Evolutionary conservation across 2,329 filamentous ascomycete genomes (phyloP).

Genomic region (Alternaria brassicae): DNA sequence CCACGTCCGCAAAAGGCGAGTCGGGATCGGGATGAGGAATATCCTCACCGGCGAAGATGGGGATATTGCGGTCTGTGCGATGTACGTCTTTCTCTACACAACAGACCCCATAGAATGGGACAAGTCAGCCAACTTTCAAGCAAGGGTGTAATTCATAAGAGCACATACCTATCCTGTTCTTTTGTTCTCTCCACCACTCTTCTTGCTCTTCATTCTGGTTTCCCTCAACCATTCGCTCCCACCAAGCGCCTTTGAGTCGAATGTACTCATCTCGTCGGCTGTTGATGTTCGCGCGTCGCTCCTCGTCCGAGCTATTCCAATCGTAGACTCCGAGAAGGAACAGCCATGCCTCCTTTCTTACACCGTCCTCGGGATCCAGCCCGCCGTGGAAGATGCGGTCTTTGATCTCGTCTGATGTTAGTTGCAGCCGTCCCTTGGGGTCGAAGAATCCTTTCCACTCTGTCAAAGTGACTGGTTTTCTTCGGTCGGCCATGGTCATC

Average conservation of each 20-base stretch:
- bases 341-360: slow-evolving; percentile 95
- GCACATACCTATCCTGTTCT: slow-evolving; percentile 83
- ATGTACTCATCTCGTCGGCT: slow-evolving; percentile 93
- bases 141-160: not conserved
- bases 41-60: slow-evolving; percentile 96
- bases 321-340: slow-evolving; percentile 91
- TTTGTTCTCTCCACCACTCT: slow-evolving; percentile 98
- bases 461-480: slow-evolving; percentile 77
- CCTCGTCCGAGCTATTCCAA: slow-evolving; percentile 89
- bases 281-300: slow-evolving; percentile 81
- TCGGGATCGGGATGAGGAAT: slow-evolving; percentile 95
- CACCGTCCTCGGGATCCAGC: slow-evolving; percentile 84
- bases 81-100: slow-evolving; percentile 95
- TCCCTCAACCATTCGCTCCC: slow-evolving; percentile 88
- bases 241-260: slow-evolving; percentile 92
- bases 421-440: slow-evolving; percentile 73
- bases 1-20: slow-evolving; percentile 89
- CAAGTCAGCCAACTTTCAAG: slow-evolving; percentile 50
- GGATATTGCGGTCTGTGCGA: slow-evolving; percentile 90
- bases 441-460: slow-evolving; percentile 97
- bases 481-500: slow-evolving; percentile 76
- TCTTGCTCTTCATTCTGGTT: slow-evolving; percentile 79
- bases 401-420: slow-evolving; percentile 92
- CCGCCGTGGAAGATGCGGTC: slow-evolving; percentile 97
- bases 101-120: slow-evolving; percentile 62